These are phyloP conservation scores for Leccinum arenicola DNA, from an alignment of 768 basidiomycete genomes.

Conservation along the genomic window DNA sequence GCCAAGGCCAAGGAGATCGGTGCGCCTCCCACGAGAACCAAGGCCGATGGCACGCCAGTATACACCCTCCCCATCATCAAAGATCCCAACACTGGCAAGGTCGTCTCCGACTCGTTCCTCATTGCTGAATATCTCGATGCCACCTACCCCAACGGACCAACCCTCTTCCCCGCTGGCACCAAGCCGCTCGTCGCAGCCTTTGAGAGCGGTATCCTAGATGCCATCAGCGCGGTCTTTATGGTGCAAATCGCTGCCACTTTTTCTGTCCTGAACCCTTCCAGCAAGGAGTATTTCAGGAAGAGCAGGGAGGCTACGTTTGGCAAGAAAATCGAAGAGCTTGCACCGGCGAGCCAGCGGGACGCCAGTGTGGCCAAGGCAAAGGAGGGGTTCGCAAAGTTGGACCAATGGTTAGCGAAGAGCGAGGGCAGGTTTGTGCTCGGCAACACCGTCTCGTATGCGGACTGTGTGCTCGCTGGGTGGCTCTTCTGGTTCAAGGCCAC, in stretches of 20 bases:
- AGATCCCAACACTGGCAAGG: conserved; percentile 35
- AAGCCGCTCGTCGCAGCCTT: too few relatives aligned
- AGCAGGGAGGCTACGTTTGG: conserved; percentile 34
- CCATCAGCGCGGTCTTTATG: conserved; percentile 9
- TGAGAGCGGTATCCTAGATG: conserved; percentile 1
- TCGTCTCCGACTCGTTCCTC: conserved; percentile 17
- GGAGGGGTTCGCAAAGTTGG: conserved; percentile 25
- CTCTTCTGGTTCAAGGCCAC: conserved; percentile 4
- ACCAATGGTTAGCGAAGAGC: conserved; percentile 29
- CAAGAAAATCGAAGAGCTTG: conserved; percentile 35
- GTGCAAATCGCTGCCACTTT: conserved; percentile 15
- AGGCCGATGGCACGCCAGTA: conserved; percentile 29
- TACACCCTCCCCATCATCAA: conserved; percentile 44
- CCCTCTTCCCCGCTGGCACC: too few relatives aligned
- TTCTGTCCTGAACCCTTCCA: conserved; percentile 24
- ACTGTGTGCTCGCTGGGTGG: conserved; percentile 32
- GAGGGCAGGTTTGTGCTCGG: conserved; percentile 35
- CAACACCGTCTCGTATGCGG: conserved; percentile 33
- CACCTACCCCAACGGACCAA: conserved; percentile 21
- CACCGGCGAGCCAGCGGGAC: conserved; percentile 27
- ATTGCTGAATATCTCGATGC: conserved; percentile 49
- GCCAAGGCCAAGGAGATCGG: conserved; percentile 32
- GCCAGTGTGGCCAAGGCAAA: conserved; percentile 29
- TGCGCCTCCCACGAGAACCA: conserved; percentile 30
- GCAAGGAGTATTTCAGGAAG: conserved; percentile 32